These are phyloP conservation scores for Pichia manshurica DNA, from an alignment of 805 yeast species.

Conservation along the genomic window DNA sequence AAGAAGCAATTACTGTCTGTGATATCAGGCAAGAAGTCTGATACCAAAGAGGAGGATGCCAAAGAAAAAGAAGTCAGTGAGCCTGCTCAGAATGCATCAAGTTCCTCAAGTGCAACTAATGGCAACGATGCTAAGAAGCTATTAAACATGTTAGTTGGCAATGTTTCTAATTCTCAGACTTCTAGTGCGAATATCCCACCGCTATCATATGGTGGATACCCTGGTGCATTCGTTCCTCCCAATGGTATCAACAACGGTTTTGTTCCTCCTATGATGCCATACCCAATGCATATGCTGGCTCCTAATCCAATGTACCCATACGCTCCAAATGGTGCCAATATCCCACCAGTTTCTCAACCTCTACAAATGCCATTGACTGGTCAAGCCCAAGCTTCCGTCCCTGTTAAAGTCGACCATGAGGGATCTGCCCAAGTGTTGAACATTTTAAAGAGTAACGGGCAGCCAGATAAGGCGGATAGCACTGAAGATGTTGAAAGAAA, in stretches of 20 bases:
- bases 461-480: neutral
- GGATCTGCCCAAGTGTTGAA: constrained; percentile 9
- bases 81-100: neutral
- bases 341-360: neutral
- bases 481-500: neutral
- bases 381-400: neutral
- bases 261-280: constrained; percentile 8
- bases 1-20: constrained; percentile 37
- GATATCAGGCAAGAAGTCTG: constrained; percentile 32
- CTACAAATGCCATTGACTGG: neutral
- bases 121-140: constrained; percentile 24
- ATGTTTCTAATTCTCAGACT: neutral
- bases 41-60: neutral
- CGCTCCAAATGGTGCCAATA: neutral
- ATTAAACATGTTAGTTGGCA: constrained; percentile 19
- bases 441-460: neutral
- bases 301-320: constrained; percentile 11
- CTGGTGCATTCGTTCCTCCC: neutral
- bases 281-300: constrained; percentile 9
- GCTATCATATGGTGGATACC: neutral
- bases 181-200: neutral
- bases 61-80: neutral
- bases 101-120: constrained; percentile 2
- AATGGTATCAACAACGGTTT: neutral
- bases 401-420: neutral